Conservation (phyloP, 441 rosid genomes). For the Codiaeum variegatum region DNA sequence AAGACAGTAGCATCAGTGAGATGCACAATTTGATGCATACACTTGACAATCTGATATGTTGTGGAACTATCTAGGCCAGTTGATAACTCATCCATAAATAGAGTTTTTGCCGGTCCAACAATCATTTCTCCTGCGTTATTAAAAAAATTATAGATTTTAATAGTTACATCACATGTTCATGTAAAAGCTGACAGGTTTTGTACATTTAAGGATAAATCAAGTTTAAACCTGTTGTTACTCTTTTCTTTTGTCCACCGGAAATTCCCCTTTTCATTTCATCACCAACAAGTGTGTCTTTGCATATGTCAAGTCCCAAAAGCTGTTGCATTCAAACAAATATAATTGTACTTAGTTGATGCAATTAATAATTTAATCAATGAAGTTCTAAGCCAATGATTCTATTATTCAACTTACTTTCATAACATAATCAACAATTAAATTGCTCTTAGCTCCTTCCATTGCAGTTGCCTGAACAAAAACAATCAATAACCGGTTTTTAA, state of each 20-base stretch:
- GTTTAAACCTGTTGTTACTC: conserved; percentile 24
- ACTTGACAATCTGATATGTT: conserved; percentile 70
- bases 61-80: conserved; percentile 81
- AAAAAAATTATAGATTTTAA: not conserved
- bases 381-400: not conserved
- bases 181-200: not conserved
- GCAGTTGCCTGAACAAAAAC: conserved; percentile 16
- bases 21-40: conserved; percentile 68
- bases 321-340: not conserved
- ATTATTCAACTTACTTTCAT: conserved; percentile 13
- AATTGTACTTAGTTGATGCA: not conserved
- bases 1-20: conserved; percentile 56
- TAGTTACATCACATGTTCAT: not conserved
- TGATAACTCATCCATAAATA: conserved; percentile 88
- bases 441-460: conserved; percentile 12
- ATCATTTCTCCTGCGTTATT: conserved; percentile 63
- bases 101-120: conserved; percentile 73
- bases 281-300: conserved; percentile 20
- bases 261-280: conserved; percentile 22
- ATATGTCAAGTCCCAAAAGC: conserved; percentile 22
- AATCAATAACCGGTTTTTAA: not conserved
- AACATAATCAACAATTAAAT: conserved; percentile 15
- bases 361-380: not conserved
- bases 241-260: conserved; percentile 25
- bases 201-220: not conserved